Conservation (phyloP, 2,329 filamentous ascomycete genomes). For the Diaporthe sp. region DNA sequence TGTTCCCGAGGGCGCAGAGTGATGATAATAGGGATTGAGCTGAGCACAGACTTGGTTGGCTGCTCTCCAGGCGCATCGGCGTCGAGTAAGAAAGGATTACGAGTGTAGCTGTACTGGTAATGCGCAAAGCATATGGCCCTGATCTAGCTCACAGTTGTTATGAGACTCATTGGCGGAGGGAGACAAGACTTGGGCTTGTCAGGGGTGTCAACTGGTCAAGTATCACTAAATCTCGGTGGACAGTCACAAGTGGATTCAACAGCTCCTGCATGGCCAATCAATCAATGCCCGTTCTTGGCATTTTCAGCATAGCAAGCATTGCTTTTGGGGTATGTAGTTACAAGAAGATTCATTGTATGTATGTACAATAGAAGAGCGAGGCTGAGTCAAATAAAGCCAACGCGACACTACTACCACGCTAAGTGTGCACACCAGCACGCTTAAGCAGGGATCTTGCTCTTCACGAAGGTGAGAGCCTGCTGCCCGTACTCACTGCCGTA, state of each 20-base stretch:
- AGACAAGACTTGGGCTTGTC: neutral
- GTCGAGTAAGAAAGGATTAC: neutral
- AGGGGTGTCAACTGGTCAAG: neutral
- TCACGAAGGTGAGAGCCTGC: constrained; percentile 67
- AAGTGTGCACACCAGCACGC: neutral
- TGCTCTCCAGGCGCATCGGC: neutral
- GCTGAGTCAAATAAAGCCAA: neutral
- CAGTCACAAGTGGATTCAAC: neutral
- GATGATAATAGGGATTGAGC: neutral
- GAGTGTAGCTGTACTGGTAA: too few species aligned
- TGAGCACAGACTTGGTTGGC: neutral
- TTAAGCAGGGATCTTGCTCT: constrained; percentile 56
- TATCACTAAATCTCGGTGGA: neutral
- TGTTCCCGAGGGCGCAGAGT: neutral
- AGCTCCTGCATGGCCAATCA: neutral
- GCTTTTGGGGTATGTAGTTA: neutral
- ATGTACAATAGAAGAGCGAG: constrained; percentile 22
- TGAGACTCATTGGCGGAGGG: neutral
- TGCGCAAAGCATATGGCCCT: neutral
- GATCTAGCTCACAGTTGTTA: neutral
- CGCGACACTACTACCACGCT: neutral
- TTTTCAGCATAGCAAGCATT: neutral
- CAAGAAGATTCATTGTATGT: constrained; percentile 8
- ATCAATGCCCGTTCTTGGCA: neutral
- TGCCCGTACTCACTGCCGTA: constrained; percentile 69